A percentile compares a stretch with the other conserved stretches of the same genome.
These are phyloP conservation scores for Cercospora janseana DNA, from an alignment of 2,329 filamentous ascomycete genomes.

Conservation along the genomic window DNA sequence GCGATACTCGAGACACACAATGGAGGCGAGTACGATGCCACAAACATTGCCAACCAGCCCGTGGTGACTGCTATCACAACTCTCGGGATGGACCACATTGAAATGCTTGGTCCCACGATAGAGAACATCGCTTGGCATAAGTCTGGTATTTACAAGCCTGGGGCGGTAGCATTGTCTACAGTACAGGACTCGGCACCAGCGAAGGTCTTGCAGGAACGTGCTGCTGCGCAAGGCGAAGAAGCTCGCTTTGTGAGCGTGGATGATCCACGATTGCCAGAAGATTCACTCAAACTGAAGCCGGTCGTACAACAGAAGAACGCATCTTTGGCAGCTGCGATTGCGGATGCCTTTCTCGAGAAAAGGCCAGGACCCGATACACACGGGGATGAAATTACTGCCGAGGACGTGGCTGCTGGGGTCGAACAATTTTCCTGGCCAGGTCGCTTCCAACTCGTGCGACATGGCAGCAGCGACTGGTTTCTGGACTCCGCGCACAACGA, in stretches of 20 bases:
- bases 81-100: conserved; percentile 78
- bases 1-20: conserved; percentile 89
- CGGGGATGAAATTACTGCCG: conserved; percentile 9
- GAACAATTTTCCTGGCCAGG: conserved; percentile 29
- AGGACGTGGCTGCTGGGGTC: conserved; percentile 23
- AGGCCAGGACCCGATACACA: neutral
- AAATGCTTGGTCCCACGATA: conserved; percentile 72
- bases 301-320: conserved; percentile 63
- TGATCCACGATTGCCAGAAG: conserved; percentile 48
- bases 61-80: conserved; percentile 73
- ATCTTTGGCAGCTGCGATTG: conserved; percentile 54
- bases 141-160: conserved; percentile 74
- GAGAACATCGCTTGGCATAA: conserved; percentile 90
- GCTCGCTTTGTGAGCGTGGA: conserved; percentile 44
- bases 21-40: conserved; percentile 87
- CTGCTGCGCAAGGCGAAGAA: conserved; percentile 48
- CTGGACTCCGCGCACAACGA: conserved; percentile 47
- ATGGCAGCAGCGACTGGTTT: conserved; percentile 37
- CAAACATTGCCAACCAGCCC: conserved; percentile 73
- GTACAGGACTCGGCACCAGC: conserved; percentile 15
- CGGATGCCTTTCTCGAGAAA: conserved; percentile 22
- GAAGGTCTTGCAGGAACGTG: conserved; percentile 51
- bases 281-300: conserved; percentile 57
- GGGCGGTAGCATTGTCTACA: conserved; percentile 60
- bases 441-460: conserved; percentile 26